A percentile compares a stretch with the other conserved stretches of the same genome.
phyloP scores from a whole-genome alignment of 2,329 filamentous ascomycete species.

The Waltergamsia citrina region DNA sequence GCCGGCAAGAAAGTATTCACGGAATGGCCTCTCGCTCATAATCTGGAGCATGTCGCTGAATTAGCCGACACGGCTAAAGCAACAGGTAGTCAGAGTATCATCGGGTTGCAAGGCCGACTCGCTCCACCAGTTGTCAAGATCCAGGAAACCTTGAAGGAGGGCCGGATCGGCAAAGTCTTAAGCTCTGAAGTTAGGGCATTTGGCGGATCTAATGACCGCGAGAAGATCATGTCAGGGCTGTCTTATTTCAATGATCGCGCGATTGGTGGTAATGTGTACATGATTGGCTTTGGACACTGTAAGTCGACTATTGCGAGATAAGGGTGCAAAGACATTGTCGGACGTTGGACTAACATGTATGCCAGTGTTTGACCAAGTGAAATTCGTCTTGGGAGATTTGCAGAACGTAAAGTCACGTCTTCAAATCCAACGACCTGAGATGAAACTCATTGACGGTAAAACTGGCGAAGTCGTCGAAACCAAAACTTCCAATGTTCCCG shows the following conservation, averaged over 20 bases:
- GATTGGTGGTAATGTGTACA: constrained; percentile 34
- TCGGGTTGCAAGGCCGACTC: constrained; percentile 41
- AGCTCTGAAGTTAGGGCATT: constrained; percentile 34
- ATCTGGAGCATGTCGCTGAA: constrained; percentile 26
- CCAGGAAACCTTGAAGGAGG: constrained; percentile 30
- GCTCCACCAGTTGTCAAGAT: constrained; percentile 33
- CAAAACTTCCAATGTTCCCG: constrained; percentile 30
- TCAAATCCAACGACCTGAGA: constrained; percentile 31
- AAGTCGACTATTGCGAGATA: constrained; percentile 14
- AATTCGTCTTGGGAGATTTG: constrained; percentile 35
- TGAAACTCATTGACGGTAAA: constrained; percentile 21
- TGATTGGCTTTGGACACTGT: constrained; percentile 33
- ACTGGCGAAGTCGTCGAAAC: constrained; percentile 20
- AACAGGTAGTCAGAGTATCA: constrained; percentile 26
- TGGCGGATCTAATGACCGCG: constrained; percentile 24
- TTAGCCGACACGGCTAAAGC: constrained; percentile 24
- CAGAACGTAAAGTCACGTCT: constrained; percentile 25
- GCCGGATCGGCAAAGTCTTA: constrained; percentile 40
- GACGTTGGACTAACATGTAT: no score
- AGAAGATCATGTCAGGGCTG: constrained; percentile 20
- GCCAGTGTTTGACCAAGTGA: constrained; percentile 35
- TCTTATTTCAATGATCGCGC: constrained; percentile 38
- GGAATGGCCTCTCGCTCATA: constrained; percentile 48
- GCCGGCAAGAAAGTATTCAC: constrained; percentile 44
- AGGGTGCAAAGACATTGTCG: no score